phyloP scores from a whole-genome alignment of 2,329 filamentous ascomycete species.

The Penicillium hordei region DNA sequence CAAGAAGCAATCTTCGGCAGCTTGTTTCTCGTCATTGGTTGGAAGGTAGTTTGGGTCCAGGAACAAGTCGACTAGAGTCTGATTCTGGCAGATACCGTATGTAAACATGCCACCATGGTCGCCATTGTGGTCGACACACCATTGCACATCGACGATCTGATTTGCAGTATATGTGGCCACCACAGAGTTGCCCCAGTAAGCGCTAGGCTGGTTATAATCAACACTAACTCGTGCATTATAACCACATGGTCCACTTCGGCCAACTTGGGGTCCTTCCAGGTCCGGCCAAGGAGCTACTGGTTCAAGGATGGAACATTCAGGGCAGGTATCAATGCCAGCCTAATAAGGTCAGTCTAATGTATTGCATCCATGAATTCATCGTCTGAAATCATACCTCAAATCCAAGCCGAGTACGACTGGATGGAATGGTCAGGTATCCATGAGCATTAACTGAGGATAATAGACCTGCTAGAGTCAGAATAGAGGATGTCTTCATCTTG shows the following conservation, averaged over 20 bases:
- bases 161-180: constrained; percentile 50
- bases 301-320: constrained; percentile 57
- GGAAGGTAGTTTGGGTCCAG: constrained; percentile 50
- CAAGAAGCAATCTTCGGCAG: constrained; percentile 55
- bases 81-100: constrained; percentile 56
- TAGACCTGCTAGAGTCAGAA: not conserved
- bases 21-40: constrained; percentile 54
- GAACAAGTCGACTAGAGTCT: constrained; percentile 53
- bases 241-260: constrained; percentile 53
- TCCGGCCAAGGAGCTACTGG: constrained; percentile 54
- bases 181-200: constrained; percentile 46
- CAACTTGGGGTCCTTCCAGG: constrained; percentile 47
- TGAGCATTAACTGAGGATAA: not conserved
- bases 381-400: not conserved
- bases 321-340: constrained; percentile 53
- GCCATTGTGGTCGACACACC: constrained; percentile 59
- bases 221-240: constrained; percentile 55
- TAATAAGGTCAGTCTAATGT: constrained; percentile 19
- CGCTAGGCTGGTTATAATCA: constrained; percentile 53
- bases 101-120: constrained; percentile 59
- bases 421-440: not conserved
- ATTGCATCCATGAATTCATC: not conserved
- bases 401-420: not conserved
- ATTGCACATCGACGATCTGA: constrained; percentile 51
- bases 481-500: not conserved